A percentile compares a stretch with the other conserved stretches of the same genome.
phyloP scores from a whole-genome alignment of 768 basidiomycete species.

The Phanerodontia chrysosporium region DNA sequence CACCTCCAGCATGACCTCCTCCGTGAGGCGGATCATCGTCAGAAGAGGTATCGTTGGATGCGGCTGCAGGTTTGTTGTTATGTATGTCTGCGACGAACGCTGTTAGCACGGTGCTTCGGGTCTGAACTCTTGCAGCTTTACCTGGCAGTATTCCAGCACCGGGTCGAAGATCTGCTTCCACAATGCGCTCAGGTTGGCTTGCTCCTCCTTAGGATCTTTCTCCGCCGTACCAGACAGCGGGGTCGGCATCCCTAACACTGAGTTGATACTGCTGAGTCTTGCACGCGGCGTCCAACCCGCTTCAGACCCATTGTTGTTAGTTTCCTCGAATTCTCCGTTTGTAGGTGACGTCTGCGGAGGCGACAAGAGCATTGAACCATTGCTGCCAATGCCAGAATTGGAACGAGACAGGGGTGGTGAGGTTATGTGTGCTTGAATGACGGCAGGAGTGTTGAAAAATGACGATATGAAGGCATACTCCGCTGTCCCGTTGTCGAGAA shows the following conservation, averaged over 20 bases:
- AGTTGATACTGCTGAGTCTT: conserved; percentile 20
- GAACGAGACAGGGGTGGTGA: neutral
- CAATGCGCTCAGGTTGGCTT: conserved; percentile 52
- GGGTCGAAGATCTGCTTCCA: conserved; percentile 97
- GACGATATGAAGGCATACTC: conserved; percentile 85
- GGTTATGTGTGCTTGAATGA: conserved; percentile 1
- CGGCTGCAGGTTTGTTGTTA: conserved; percentile 59
- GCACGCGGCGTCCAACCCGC: conserved; percentile 26
- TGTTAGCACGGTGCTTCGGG: neutral
- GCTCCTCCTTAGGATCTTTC: conserved; percentile 46
- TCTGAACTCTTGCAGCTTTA: conserved; percentile 18
- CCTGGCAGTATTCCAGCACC: conserved; percentile 81
- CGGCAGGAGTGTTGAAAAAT: conserved; percentile 58
- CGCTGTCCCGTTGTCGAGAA: conserved; percentile 92
- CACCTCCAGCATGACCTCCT: conserved; percentile 70
- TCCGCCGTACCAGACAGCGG: neutral
- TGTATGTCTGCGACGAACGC: conserved; percentile 50
- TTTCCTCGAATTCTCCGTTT: conserved; percentile 23
- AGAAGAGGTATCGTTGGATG: conserved; percentile 77
- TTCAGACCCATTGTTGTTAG: conserved; percentile 43
- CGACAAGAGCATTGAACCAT: conserved; percentile 27
- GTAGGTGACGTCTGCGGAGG: conserved; percentile 31
- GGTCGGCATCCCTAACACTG: conserved; percentile 12
- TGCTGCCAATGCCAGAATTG: conserved; percentile 1
- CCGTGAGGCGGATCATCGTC: conserved; percentile 88